Evolutionary conservation across 1,284 basidiomycete species (phyloP), one percentile per base, ranked within the genome.

Genomic region (Jaminaea rosea): DNA sequence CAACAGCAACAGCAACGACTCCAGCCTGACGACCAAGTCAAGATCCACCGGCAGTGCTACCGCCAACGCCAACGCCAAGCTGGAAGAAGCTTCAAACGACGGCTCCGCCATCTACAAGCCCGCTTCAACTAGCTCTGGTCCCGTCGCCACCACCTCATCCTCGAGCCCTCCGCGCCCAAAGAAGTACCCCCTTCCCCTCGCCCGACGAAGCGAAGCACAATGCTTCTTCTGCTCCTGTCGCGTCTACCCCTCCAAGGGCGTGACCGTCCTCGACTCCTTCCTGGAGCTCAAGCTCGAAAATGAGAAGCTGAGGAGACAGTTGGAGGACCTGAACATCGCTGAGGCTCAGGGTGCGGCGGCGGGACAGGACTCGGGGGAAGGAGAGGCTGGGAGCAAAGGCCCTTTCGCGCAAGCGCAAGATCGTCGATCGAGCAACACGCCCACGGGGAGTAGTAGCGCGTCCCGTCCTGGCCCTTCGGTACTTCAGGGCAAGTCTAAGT

Each of bases 231-330:
- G 64, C 49, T 63, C 65, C 5, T 57, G 58, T 23, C 49, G 67
- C 9, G 59, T 65, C 11, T 67, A 67, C 31, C 67, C 67, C 11
- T 60, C 60, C 53, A 65, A 67, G 50, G 67, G 63, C 44, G 60
- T 66, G 13, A 59, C 59, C 51, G 67, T 69, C 61, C 57, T 69
- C 24, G 69, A 71, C 46, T 63, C 62, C 10, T 67, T 71, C 56
- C 53, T 71, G 19, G 69, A 71, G 47, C 56, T 71, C 52, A 68
- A 67, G 57, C 50, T 71, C 17, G 69, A 71, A 46, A 71, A 71
- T 37, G 67, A 69, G 49, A 59, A 59, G 49, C 53, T 71, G 47
- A 56, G 63, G 27, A 46, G 58, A 4, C 41, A 60, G 15, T 57
- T 71, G 24, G 58, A 52, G 17, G 58, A 62, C 27, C 58, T 61